Percentiles rank a stretch among this genome's conserved stretches.
These are phyloP conservation scores for Candida adriatica DNA, from an alignment of 805 yeast species.

Conservation along the genomic window DNA sequence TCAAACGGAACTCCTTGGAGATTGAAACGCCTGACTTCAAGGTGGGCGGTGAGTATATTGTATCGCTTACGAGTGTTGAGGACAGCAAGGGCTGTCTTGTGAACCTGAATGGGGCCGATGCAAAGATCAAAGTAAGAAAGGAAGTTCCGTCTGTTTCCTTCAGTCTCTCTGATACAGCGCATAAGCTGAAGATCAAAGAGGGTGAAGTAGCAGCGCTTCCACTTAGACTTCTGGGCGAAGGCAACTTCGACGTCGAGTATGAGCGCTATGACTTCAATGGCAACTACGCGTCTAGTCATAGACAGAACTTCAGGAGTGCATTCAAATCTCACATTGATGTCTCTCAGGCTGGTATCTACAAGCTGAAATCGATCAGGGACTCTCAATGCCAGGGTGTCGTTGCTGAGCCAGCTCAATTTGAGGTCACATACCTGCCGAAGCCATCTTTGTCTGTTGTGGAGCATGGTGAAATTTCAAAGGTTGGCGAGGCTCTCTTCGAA, in stretches of 20 bases:
- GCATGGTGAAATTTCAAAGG: conserved; percentile 22
- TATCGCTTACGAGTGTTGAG: conserved; percentile 55
- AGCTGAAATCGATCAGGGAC: conserved; percentile 39
- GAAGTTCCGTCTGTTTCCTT: conserved; percentile 59
- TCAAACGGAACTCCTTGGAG: conserved; percentile 28
- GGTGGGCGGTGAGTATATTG: conserved; percentile 67
- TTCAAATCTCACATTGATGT: conserved; percentile 31
- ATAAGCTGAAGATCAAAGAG: conserved; percentile 42
- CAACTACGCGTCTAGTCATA: conserved; percentile 19
- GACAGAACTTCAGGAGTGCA: conserved; percentile 12
- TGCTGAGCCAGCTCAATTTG: conserved; percentile 27
- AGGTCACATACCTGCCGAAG: conserved; percentile 36
- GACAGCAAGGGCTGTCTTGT: conserved; percentile 80
- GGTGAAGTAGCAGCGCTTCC: conserved; percentile 60
- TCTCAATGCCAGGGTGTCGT: conserved; percentile 45
- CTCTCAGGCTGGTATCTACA: conserved; percentile 40
- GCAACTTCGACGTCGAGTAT: conserved; percentile 39
- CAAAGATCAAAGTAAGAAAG: conserved; percentile 58
- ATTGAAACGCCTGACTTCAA: conserved; percentile 50
- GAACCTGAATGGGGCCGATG: conserved; percentile 57
- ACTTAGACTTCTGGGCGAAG: conserved; percentile 47
- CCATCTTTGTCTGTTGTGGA: conserved; percentile 37
- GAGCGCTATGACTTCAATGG: conserved; percentile 27
- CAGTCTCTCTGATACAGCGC: conserved; percentile 31
- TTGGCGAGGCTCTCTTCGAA: conserved; percentile 21